phyloP scores from a whole-genome alignment of 306 rosid genomes.

The Medicago ruthenica region DNA sequence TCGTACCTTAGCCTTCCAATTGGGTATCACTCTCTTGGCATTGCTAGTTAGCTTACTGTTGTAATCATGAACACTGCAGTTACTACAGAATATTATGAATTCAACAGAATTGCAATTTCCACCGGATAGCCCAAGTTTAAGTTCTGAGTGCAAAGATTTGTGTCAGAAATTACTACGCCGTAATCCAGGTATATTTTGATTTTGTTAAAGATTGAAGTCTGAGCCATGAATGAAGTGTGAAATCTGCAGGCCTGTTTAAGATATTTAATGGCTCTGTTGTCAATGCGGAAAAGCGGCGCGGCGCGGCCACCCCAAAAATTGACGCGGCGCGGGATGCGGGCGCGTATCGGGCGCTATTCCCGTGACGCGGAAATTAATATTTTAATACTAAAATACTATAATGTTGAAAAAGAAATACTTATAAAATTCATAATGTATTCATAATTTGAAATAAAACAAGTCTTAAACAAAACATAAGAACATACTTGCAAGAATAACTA shows the following conservation, averaged over 20 bases:
- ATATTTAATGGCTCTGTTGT: no score
- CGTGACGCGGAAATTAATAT: no score
- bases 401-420: no score
- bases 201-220: constrained; percentile 29
- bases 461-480: no score
- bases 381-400: no score
- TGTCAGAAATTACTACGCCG: constrained; percentile 92
- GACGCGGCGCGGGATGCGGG: no score
- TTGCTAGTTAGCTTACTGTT: constrained; percentile 30
- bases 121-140: constrained; percentile 62
- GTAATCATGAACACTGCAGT: constrained; percentile 61
- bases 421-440: no score
- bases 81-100: constrained; percentile 92
- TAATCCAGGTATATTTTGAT: constrained; percentile 79
- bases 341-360: no score
- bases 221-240: constrained; percentile 27
- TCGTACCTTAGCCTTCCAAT: constrained; percentile 23
- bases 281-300: no score
- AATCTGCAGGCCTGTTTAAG: constrained; percentile 28
- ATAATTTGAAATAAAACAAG: no score
- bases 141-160: constrained; percentile 87
- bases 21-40: constrained; percentile 36
- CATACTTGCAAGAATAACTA: no score
- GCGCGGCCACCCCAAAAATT: no score
- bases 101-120: constrained; percentile 86